Base-by-base conservation (phyloP, 2,329 filamentous ascomycete genomes). In the Pezizomycotina sp. region DNA sequence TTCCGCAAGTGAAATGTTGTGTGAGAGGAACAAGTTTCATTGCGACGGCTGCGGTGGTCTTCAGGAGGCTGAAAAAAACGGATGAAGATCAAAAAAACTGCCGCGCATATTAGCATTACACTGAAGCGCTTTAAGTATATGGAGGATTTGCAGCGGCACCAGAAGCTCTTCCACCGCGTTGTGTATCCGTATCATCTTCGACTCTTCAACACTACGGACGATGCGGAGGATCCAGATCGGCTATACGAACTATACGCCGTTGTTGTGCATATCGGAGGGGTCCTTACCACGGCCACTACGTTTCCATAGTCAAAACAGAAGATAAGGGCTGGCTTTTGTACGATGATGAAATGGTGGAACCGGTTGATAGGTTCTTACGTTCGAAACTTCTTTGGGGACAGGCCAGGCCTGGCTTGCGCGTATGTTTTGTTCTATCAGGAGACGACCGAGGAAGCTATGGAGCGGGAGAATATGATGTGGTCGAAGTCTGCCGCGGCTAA, bases 341-440 rank as follows among this genome's bases (percentile, higher is more conserved):
- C 50, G 89, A 98, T 50, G 89, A 98, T 52, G 89, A 98, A 60
- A 83, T 95, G 72, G 89, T 98, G 4, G 89, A 98, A 56, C 89
- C 89, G 0, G 89, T 98, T 4, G 83, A 93, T 57, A 93, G 93
- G 58, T 76, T 79, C 54, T 44, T 98, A 91, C 53, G 89, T 98
- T 23, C 72, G 77, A 47, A 93, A 92, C 56, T 98, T 98, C 60
- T 98, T 98, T 51, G 89, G 89, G 10, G 89, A 93, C 55, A 82
- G 79, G 52, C 76, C 77, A 0, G 83, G 82, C 3, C 36, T 91
- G 56, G 89, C 89, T 6, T 93, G 84, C 51, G 89, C 89, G 19
- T 98, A 98, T 52, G 84, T 98, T 10, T 63, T 98, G 6, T 98
- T 98, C 57, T 98, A 98, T 59, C 89, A 93, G 56, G 86, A 98